These are phyloP conservation scores for Paracoccidioides lutzii DNA, from an alignment of 2,329 filamentous ascomycete species.

Conservation along the genomic window DNA sequence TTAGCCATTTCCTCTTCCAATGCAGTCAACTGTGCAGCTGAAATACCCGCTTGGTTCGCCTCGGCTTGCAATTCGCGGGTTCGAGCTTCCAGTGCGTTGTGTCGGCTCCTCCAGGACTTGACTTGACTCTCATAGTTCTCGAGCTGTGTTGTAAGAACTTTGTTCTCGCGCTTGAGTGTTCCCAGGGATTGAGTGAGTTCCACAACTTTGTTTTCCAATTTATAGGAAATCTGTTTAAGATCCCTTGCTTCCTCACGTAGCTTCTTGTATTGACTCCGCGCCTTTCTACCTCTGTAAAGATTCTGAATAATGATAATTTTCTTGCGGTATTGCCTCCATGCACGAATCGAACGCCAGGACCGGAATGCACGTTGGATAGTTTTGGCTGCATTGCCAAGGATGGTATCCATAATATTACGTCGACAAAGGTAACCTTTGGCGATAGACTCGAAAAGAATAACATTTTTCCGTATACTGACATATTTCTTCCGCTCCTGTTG, in stretches of 20 bases:
- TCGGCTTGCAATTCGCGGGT: slow-evolving; percentile 92
- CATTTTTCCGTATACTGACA: slow-evolving; percentile 62
- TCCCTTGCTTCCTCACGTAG: slow-evolving; percentile 92
- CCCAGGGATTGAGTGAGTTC: slow-evolving; percentile 91
- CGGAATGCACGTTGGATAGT: slow-evolving; percentile 88
- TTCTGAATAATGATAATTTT: slow-evolving; percentile 86
- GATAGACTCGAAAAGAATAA: slow-evolving; percentile 77
- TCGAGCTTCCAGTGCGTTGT: slow-evolving; percentile 77
- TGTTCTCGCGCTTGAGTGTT: slow-evolving; percentile 89
- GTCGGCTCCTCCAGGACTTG: slow-evolving; percentile 87
- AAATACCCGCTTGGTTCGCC: slow-evolving; percentile 94
- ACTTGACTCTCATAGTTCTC: slow-evolving; percentile 94
- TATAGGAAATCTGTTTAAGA: slow-evolving; percentile 98
- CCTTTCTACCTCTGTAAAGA: slow-evolving; percentile 74
- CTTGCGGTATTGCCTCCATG: slow-evolving; percentile 78
- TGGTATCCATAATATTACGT: slow-evolving; percentile 85
- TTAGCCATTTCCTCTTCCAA: slow-evolving; percentile 96
- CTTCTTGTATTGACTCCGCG: slow-evolving; percentile 75
- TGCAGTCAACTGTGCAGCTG: slow-evolving; percentile 72
- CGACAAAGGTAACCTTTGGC: slow-evolving; percentile 87
- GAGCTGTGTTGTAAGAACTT: slow-evolving; percentile 70
- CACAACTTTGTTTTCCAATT: slow-evolving; percentile 98
- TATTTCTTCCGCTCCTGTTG: slow-evolving; percentile 78
- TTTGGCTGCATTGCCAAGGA: slow-evolving; percentile 78
- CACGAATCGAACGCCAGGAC: slow-evolving; percentile 59